Conservation (phyloP, 2,329 filamentous ascomycete species). For the Diaporthe batatas region DNA sequence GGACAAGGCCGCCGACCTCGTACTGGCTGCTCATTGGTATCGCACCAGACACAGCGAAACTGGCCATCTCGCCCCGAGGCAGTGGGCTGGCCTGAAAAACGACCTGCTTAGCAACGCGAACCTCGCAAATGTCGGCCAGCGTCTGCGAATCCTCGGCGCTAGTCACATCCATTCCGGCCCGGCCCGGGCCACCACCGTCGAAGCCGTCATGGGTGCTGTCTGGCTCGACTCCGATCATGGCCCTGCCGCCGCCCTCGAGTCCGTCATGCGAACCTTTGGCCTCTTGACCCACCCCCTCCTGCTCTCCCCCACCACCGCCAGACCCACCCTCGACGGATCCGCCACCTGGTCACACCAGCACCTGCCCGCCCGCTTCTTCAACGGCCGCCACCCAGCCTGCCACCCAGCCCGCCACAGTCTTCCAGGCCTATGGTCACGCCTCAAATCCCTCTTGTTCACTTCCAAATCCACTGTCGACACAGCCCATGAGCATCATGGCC, state of each 20-base stretch:
- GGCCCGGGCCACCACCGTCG: conserved; percentile 17
- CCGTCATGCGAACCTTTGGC: conserved; percentile 1
- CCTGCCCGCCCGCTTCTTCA: not conserved
- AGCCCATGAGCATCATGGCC: not conserved
- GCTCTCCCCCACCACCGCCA: not conserved
- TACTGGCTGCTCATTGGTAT: not conserved
- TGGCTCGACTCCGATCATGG: conserved; percentile 29
- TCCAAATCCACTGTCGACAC: not conserved
- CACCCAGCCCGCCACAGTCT: not conserved
- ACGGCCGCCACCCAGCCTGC: not conserved
- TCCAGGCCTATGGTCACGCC: not conserved
- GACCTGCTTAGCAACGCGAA: not conserved
- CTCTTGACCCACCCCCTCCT: not conserved
- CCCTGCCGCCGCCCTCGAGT: too few species aligned
- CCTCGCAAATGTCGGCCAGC: conserved; percentile 8
- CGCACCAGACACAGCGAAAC: too few species aligned
- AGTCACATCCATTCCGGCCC: not conserved
- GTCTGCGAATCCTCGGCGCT: not conserved
- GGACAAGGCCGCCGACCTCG: not conserved
- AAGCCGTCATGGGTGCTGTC: conserved; percentile 21
- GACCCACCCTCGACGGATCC: too few species aligned
- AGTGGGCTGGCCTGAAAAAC: not conserved
- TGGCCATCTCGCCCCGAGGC: not conserved
- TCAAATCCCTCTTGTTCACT: not conserved
- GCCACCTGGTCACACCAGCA: not conserved